Evolutionary conservation across 2,329 filamentous ascomycete species (phyloP).

Genomic region (Orbilia quercus): DNA sequence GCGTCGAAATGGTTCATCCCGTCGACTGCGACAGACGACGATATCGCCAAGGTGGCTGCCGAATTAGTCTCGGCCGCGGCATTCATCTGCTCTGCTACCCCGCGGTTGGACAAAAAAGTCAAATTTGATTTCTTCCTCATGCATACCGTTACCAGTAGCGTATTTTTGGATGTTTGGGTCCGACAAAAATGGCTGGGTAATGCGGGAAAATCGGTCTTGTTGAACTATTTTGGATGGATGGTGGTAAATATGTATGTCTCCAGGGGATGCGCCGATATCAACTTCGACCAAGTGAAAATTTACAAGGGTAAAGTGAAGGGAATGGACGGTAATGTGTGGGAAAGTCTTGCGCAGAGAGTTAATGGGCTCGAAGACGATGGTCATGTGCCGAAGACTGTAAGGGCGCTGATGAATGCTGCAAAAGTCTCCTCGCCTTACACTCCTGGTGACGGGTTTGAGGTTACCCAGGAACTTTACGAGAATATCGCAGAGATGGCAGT

Average conservation of each 20-base stretch:
- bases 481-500: slow-evolving; percentile 72
- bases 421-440: slow-evolving; percentile 66
- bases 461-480: slow-evolving; percentile 72
- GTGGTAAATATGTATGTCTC: slow-evolving; percentile 81
- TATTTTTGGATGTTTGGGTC: slow-evolving; percentile 77
- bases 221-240: slow-evolving; percentile 83
- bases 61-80: slow-evolving; percentile 61
- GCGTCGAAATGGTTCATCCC: slow-evolving; percentile 67
- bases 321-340: slow-evolving; percentile 63
- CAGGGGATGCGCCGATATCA: slow-evolving; percentile 72
- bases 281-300: slow-evolving; percentile 69
- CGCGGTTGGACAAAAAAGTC: slow-evolving; percentile 72
- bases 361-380: slow-evolving; percentile 76
- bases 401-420: slow-evolving; percentile 76
- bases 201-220: slow-evolving; percentile 73
- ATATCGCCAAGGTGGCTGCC: slow-evolving; percentile 64
- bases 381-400: slow-evolving; percentile 79
- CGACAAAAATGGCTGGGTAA: slow-evolving; percentile 71
- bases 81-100: slow-evolving; percentile 72
- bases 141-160: slow-evolving; percentile 80
- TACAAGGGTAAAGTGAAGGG: slow-evolving; percentile 69
- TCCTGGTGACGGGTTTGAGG: slow-evolving; percentile 66
- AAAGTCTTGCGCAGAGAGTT: slow-evolving; percentile 65
- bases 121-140: slow-evolving; percentile 88
- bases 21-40: slow-evolving; percentile 61